A percentile compares a stretch with the other conserved stretches of the same genome.
These are phyloP conservation scores for Mortierella sp. DNA, from an alignment of 371 early-diverging fungal species.

Conservation along the genomic window DNA sequence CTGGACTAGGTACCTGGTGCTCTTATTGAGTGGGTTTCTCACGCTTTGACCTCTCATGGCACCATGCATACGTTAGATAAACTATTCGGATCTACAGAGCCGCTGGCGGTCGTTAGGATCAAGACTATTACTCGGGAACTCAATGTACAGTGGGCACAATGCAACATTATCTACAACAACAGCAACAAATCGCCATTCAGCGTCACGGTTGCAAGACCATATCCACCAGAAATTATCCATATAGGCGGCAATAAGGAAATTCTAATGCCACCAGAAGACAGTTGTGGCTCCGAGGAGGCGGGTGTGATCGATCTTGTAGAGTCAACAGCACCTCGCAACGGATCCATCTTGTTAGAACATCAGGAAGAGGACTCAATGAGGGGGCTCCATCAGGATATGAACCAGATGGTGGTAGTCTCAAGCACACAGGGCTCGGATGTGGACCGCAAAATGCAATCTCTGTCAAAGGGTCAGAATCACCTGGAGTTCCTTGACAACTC, in stretches of 20 bases:
- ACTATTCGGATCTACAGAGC: constrained; percentile 35
- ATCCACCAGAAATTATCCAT: too few species aligned
- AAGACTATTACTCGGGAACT: constrained; percentile 7
- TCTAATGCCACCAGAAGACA: too few species aligned
- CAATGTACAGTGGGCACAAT: constrained; percentile 34
- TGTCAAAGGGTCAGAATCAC: not conserved
- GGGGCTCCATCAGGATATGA: constrained; percentile 23
- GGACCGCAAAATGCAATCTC: not conserved
- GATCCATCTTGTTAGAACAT: not conserved
- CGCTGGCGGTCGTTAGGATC: constrained; percentile 21
- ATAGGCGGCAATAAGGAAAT: not conserved
- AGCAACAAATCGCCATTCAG: constrained; percentile 28
- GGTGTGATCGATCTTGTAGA: not conserved
- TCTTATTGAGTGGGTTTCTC: too few species aligned
- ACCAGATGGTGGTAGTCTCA: constrained; percentile 9
- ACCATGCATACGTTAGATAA: constrained; percentile 5
- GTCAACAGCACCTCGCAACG: constrained; percentile 4
- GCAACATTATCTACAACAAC: constrained; percentile 15
- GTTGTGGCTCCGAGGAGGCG: too few species aligned
- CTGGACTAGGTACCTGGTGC: too few species aligned
- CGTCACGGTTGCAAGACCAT: too few species aligned
- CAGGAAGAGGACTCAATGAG: constrained; percentile 30
- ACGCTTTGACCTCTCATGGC: too few species aligned
- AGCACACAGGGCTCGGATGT: constrained; percentile 18
- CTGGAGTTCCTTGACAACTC: not conserved